A percentile compares a stretch with the other conserved stretches of the same genome.
These are phyloP conservation scores for Podosphaera leucotricha DNA, from an alignment of 2,329 filamentous ascomycete species.

Conservation along the genomic window DNA sequence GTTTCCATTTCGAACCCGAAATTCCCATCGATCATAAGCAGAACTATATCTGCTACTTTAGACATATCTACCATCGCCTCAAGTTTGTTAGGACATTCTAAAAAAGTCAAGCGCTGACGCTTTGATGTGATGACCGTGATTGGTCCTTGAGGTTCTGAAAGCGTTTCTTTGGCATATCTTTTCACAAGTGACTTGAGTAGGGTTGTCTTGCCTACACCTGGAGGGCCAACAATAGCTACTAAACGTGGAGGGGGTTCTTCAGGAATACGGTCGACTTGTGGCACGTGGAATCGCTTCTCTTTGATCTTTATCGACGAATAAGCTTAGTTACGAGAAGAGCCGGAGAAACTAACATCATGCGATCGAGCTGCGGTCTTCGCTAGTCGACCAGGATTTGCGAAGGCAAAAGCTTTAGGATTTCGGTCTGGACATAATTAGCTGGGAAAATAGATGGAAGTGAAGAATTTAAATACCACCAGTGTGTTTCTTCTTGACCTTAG, in stretches of 20 bases:
- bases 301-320: constrained; percentile 38
- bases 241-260: constrained; percentile 88
- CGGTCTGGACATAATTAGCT: constrained; percentile 7
- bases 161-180: constrained; percentile 84
- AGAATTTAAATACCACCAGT: constrained; percentile 27
- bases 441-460: not conserved
- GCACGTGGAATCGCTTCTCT: constrained; percentile 90
- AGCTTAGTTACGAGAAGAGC: not conserved
- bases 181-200: constrained; percentile 84
- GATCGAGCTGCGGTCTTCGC: constrained; percentile 23
- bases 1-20: constrained; percentile 99
- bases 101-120: constrained; percentile 76
- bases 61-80: constrained; percentile 93
- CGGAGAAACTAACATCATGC: constrained; percentile 21
- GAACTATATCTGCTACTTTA: constrained; percentile 90
- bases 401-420: constrained; percentile 17
- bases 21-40: constrained; percentile 97
- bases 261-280: constrained; percentile 81
- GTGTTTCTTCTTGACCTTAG: constrained; percentile 72
- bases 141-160: constrained; percentile 72
- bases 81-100: constrained; percentile 93
- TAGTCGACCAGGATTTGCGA: constrained; percentile 17
- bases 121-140: constrained; percentile 95
- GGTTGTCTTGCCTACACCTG: constrained; percentile 88
- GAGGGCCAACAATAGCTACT: constrained; percentile 82